Base-by-base conservation (phyloP, 495 filamentous ascomycete species). In the Glutinoglossum americanum region DNA sequence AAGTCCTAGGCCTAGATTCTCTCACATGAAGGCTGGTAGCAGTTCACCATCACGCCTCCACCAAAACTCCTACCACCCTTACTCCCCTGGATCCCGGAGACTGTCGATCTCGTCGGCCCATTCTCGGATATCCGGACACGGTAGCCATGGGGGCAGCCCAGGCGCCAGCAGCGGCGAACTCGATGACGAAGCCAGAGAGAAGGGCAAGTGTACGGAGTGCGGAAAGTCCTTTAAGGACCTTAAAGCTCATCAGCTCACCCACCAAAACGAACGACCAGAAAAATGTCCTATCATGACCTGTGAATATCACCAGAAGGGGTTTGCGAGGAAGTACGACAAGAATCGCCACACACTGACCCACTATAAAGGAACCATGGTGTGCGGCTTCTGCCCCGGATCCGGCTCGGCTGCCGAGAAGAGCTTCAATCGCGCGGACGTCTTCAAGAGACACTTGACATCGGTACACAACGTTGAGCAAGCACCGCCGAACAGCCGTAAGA, bases 291-390 rank as follows among this genome's bases (percentile, higher is more conserved):
- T 97, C 57, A 73, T 81, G 58, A 92, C 79, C 10, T 99, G 92
- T 74, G 88, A 94, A 63, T 99, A 95, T 66, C 88, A 94, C 69
- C 76, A 77, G 59, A 97, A 96, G 69, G 92, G 92, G 0, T 99
- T 99, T 64, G 90, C 92, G 4, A 75, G 92, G 44, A 99, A 97
- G 64, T 99, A 99, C 64, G 92, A 99, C 69, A 97, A 96, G 72
- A 97, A 97, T 67, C 74, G 92, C n/a, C 92, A 99, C 66, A 95
- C 90, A 0, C 67, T 99, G 61, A 99, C 93, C 26, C 92, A 99
- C 62, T 99, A 99, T 75, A 97, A 97, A 69, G 93, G 93, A 5
- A 97, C 89, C 6, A 97, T 99, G 93, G 87, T 97, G 15, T 99
- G 92, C 67, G 89, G 90, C 11, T 97, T 99, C 69, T 99, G 92